Evolutionary conservation across 2,329 filamentous ascomycete species (phyloP).

Genomic region (Hypoxylon sp.): DNA sequence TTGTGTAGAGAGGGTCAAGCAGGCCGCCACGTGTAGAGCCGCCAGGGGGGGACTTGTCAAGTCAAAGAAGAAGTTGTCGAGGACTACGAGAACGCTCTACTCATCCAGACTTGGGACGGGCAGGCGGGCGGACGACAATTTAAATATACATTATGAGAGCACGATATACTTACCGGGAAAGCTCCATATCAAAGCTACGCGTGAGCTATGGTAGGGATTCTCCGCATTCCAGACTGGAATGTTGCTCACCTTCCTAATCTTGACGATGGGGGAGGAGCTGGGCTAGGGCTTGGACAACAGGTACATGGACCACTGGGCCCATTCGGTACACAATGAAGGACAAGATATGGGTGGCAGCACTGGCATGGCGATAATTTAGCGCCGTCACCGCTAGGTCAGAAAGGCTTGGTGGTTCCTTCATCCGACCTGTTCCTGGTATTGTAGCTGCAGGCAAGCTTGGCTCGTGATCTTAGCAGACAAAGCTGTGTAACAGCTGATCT

Average conservation of each 20-base stretch:
- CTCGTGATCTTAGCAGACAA: slow-evolving; percentile 18
- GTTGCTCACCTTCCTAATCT: slow-evolving; percentile 42
- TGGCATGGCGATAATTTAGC: slow-evolving; percentile 31
- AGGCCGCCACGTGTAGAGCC: slow-evolving; percentile 15
- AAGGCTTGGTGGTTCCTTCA: slow-evolving; percentile 31
- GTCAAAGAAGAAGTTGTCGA: slow-evolving; percentile 18
- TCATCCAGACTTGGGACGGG: slow-evolving; percentile 4
- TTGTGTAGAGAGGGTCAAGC: slow-evolving; percentile 12
- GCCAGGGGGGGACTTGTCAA: slow-evolving; percentile 11
- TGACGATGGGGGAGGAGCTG: slow-evolving; percentile 19
- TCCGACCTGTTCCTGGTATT: slow-evolving; percentile 17
- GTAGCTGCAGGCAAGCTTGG: slow-evolving; percentile 31
- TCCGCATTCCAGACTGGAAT: slow-evolving; percentile 40
- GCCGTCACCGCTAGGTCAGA: slow-evolving; percentile 38
- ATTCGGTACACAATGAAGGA: slow-evolving; percentile 23
- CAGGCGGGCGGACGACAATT: slow-evolving; percentile 15
- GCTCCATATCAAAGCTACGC: slow-evolving; percentile 33
- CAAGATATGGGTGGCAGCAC: slow-evolving; percentile 25
- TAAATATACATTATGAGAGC: slow-evolving; percentile 34
- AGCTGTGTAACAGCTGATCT: slow-evolving; percentile 35
- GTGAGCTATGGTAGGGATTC: slow-evolving; percentile 38
- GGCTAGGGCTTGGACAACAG: slow-evolving; percentile 27
- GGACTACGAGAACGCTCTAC: slow-evolving; percentile 26
- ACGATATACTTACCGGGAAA: slow-evolving; percentile 18
- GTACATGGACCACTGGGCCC: slow-evolving; percentile 30